phyloP scores from a whole-genome alignment of 164 flowering plant species.

The Cinnamomum chago region DNA sequence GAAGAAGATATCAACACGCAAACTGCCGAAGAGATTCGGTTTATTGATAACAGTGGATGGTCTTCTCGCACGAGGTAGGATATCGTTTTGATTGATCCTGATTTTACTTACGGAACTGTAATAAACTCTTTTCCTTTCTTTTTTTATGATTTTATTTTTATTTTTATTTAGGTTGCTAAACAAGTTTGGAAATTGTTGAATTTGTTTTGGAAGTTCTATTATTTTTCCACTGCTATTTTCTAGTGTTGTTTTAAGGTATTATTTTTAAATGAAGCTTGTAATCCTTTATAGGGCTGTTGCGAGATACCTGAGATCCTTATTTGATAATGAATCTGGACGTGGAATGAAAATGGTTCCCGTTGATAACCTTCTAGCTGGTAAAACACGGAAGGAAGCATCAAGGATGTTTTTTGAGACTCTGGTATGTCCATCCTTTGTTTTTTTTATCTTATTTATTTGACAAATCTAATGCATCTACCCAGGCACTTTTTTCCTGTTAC shows the following conservation, averaged over 20 bases:
- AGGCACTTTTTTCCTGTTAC: neutral
- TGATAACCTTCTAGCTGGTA: conserved; percentile 65
- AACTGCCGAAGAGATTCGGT: conserved; percentile 41
- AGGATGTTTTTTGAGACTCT: conserved; percentile 97
- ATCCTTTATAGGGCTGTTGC: conserved; percentile 68
- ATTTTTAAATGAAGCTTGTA: neutral
- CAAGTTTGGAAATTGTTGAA: neutral
- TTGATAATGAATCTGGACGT: conserved; percentile 58
- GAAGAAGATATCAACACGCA: conserved; percentile 53
- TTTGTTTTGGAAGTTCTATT: neutral
- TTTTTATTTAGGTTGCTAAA: too few species aligned
- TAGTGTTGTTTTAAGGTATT: neutral
- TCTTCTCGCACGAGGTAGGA: conserved; percentile 90
- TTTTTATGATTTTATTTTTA: neutral
- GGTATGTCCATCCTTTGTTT: conserved; percentile 40
- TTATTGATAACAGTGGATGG: conserved; percentile 91
- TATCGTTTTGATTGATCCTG: neutral
- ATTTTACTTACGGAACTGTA: neutral
- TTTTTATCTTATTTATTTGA: neutral
- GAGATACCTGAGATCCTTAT: conserved; percentile 71
- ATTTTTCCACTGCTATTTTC: neutral
- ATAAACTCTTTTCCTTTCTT: neutral
- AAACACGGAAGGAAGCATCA: conserved; percentile 96
- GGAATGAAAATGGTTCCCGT: conserved; percentile 48
- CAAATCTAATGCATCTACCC: neutral